phyloP scores from a whole-genome alignment of 257 asterid species.

The Perilla frutescens region DNA sequence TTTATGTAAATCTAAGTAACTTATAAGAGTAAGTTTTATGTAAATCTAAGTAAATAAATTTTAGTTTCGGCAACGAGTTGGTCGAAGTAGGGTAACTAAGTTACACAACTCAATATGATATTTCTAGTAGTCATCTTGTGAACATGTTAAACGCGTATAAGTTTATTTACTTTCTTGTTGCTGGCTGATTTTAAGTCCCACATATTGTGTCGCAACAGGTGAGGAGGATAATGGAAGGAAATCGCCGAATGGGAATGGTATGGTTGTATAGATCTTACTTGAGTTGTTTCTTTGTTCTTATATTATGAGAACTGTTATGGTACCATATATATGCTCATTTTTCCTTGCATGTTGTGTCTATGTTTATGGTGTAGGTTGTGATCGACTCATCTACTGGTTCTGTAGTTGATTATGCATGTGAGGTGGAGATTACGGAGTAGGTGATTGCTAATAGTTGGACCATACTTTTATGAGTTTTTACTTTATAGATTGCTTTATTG shows the following conservation, averaged over 20 bases:
- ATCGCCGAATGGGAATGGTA: slow-evolving; percentile 98
- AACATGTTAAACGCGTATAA: slow-evolving; percentile 1
- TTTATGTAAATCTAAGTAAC: background rate
- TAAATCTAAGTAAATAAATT: background rate
- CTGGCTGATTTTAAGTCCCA: slow-evolving; percentile 28
- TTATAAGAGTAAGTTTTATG: background rate
- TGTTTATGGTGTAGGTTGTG: slow-evolving; percentile 61
- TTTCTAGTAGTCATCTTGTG: background rate
- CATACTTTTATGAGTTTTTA: slow-evolving; percentile 14
- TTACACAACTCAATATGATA: background rate
- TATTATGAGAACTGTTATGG: slow-evolving; percentile 11
- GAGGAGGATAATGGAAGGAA: slow-evolving; percentile 99
- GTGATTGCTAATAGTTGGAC: slow-evolving; percentile 38
- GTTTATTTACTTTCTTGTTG: slow-evolving; percentile 16
- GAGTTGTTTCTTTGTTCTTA: slow-evolving; percentile 16
- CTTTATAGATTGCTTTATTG: slow-evolving; percentile 29
- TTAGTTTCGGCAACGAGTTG: slow-evolving; percentile 8
- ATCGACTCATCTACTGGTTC: slow-evolving; percentile 74
- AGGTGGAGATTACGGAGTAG: slow-evolving; percentile 97
- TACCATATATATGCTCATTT: slow-evolving; percentile 31
- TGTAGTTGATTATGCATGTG: slow-evolving; percentile 91
- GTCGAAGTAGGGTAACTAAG: slow-evolving; percentile 1
- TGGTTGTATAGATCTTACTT: background rate
- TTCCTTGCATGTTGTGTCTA: slow-evolving; percentile 34
- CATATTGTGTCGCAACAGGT: slow-evolving; percentile 57